phyloP scores from a whole-genome alignment of 805 yeast genomes.

The Saturnispora bothae region DNA sequence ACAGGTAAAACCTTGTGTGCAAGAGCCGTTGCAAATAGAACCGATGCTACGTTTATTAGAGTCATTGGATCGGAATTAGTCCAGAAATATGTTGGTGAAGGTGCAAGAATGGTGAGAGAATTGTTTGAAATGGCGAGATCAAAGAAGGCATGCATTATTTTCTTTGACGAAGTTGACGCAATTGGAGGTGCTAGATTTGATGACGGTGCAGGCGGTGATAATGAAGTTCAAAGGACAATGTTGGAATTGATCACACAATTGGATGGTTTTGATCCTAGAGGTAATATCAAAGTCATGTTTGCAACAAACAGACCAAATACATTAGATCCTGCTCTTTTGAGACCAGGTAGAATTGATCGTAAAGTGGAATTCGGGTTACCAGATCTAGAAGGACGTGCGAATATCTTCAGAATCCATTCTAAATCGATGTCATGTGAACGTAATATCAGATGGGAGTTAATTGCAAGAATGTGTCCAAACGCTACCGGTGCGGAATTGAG shows the following conservation, averaged over 20 bases:
- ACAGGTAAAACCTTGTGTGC: slow-evolving; percentile 98
- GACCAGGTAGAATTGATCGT: slow-evolving; percentile 99
- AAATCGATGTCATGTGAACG: slow-evolving; percentile 97
- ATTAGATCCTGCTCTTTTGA: slow-evolving; percentile 89
- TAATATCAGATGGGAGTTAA: slow-evolving; percentile 96
- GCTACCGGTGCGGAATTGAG: slow-evolving; percentile 98
- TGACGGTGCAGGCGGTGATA: slow-evolving; percentile 99
- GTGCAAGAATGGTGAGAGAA: slow-evolving; percentile 99
- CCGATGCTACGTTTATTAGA: slow-evolving; percentile 96
- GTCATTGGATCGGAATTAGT: slow-evolving; percentile 98
- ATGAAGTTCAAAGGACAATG: slow-evolving; percentile 98
- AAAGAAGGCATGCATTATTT: slow-evolving; percentile 94
- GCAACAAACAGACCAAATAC: slow-evolving; percentile 99
- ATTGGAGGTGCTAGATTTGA: slow-evolving; percentile 99
- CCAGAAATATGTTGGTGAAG: slow-evolving; percentile 98
- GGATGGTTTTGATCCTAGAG: slow-evolving; percentile 98
- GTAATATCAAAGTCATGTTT: slow-evolving; percentile 98
- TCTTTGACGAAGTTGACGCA: slow-evolving; percentile 97
- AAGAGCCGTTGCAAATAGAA: slow-evolving; percentile 97
- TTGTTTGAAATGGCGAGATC: slow-evolving; percentile 98
- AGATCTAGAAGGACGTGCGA: slow-evolving; percentile 95
- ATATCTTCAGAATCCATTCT: slow-evolving; percentile 93
- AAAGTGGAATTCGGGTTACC: slow-evolving; percentile 96
- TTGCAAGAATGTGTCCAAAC: slow-evolving; percentile 94
- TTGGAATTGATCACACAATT: slow-evolving; percentile 93